These are phyloP conservation scores for Trichoderma gamsii DNA, from an alignment of 495 filamentous ascomycete genomes.

Conservation along the genomic window DNA sequence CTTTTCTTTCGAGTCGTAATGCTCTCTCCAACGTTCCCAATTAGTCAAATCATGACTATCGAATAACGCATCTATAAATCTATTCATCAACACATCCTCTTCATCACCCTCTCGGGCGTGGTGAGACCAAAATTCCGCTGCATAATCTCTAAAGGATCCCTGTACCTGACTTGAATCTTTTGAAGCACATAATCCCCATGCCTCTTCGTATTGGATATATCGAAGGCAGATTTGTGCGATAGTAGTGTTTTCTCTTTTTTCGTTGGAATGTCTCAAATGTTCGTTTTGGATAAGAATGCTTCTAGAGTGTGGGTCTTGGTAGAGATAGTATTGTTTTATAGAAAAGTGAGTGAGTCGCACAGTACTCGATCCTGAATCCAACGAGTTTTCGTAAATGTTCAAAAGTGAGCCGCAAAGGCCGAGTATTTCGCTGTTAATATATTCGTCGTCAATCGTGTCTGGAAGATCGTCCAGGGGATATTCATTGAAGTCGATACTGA, in stretches of 20 bases:
- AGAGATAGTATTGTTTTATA: conserved; percentile 25
- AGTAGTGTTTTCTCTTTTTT: conserved; percentile 17
- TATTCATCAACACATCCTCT: conserved; percentile 17
- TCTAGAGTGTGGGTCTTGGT: conserved; percentile 10
- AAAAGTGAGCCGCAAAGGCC: conserved; percentile 27
- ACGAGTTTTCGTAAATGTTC: background rate
- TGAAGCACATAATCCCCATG: background rate
- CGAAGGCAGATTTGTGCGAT: conserved; percentile 23
- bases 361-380: background rate
- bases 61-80: conserved; percentile 18
- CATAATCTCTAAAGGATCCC: conserved; percentile 21
- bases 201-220: conserved; percentile 19
- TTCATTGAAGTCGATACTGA: conserved; percentile 17
- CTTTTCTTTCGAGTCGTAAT: conserved; percentile 18
- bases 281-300: conserved; percentile 15
- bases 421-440: conserved; percentile 24
- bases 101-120: conserved; percentile 14
- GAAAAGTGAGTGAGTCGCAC: conserved; percentile 23
- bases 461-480: background rate
- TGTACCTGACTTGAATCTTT: background rate
- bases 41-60: background rate
- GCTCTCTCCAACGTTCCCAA: conserved; percentile 22
- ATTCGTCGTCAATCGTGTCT: conserved; percentile 21
- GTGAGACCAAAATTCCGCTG: conserved; percentile 18
- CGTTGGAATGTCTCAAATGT: conserved; percentile 15